Base-by-base conservation (phyloP, 768 basidiomycete genomes). In the Suillus tomentosus region DNA sequence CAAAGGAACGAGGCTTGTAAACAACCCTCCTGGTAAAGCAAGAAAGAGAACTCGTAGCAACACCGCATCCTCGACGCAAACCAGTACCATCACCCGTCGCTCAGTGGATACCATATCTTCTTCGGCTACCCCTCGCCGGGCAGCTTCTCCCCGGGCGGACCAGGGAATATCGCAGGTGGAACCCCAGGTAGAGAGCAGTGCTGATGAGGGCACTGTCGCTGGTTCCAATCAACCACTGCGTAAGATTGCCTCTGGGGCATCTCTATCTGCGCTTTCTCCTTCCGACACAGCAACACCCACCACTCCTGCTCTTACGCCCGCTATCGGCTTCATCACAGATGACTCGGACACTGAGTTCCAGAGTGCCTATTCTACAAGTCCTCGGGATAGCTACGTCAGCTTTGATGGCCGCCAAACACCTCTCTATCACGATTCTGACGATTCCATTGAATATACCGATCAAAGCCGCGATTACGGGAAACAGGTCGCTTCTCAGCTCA, bases 301-400 rank as follows among this genome's bases (percentile, higher is more conserved):
- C 63, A 80, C 77, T 11, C 79, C 78, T 47, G 73, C 76, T 34
- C 68, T 78, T 64, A 73, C 79, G 0, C 70, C 73, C 2, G 67
- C 72, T 27, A 70, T 76, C 43, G 73, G 75, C 34, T 78, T 76
- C 34, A 76, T 82, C 39, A 85, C 89, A 9, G 90, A 92, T 64
- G 91, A 91, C 68, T 91, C 90, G 24, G 91, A 92, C 69, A 89
- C 89, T 34, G 92, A 94, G 70, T 94, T 94, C 74, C 91, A 93
- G 77, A 94, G 92, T 67, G 92, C 92, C 40, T 92, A 90, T 74
- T 92, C 91, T 5, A 77, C 85, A 3, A 91, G 90, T 70, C 90
- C 91, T 14, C 84, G 89, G 1, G 84, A 79, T 53, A 91, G 89
- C 71, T 87, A 85, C 67, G 84, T 81, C 48, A 85, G 84, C 70